Conservation (phyloP, 345 rosid genomes). For the Citrus maxima region DNA sequence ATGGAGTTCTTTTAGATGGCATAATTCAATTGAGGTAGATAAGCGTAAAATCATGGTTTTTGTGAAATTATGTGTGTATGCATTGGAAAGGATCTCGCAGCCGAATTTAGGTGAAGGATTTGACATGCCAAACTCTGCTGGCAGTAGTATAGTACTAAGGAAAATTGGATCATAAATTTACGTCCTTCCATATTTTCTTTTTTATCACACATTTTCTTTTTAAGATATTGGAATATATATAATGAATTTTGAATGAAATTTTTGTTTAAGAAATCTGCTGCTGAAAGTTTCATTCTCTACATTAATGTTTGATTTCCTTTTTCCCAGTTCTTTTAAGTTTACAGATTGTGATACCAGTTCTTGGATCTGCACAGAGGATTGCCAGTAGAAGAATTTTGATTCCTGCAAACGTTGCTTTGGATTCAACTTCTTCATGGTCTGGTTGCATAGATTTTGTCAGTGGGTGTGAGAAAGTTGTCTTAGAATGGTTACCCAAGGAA, state of each 20-base stretch:
- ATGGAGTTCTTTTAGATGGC: not conserved
- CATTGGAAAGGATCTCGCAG: not conserved
- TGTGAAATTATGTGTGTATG: not conserved
- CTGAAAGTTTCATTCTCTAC: not conserved
- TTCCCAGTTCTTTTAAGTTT: not conserved
- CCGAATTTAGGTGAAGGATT: not conserved
- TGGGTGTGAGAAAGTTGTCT: slow-evolving; percentile 3
- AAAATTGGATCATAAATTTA: not conserved
- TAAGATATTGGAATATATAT: not conserved
- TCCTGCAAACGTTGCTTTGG: slow-evolving; percentile 6
- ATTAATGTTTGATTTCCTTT: not conserved
- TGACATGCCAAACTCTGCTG: not conserved
- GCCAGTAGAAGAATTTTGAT: slow-evolving; percentile 6
- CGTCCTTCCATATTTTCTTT: not conserved
- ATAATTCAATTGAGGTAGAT: not conserved
- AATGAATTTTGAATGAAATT: not conserved
- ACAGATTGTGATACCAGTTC: not conserved
- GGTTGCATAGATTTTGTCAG: not conserved
- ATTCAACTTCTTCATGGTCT: slow-evolving; percentile 5
- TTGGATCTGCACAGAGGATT: slow-evolving; percentile 13
- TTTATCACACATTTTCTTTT: not conserved
- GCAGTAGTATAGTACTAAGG: not conserved
- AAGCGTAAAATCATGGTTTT: not conserved
- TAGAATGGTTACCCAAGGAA: slow-evolving; percentile 14
- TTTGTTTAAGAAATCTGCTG: not conserved